phyloP scores from a whole-genome alignment of 108 stramenopile species.

The Cyclotella baltica region DNA sequence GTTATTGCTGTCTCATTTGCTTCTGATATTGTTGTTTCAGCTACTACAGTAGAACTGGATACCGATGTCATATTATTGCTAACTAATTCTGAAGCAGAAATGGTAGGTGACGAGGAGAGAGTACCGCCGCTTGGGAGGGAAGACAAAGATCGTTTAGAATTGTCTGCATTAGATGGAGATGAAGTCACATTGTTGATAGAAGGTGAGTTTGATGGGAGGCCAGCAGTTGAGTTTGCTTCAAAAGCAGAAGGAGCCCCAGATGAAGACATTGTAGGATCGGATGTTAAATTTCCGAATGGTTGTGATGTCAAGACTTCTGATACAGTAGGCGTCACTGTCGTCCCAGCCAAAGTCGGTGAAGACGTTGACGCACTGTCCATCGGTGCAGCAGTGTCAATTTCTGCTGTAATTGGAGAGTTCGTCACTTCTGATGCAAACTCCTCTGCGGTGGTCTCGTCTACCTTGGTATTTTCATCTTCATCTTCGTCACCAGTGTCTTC shows the following conservation, averaged over 20 bases:
- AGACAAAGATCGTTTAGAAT: too few species aligned
- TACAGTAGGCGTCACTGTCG: background rate
- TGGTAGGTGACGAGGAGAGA: background rate
- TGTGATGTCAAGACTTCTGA: too few species aligned
- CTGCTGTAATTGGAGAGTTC: background rate
- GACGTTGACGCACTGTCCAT: background rate
- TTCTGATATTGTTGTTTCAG: background rate
- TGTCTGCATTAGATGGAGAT: too few species aligned
- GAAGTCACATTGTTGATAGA: too few species aligned
- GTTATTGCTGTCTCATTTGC: background rate
- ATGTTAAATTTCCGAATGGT: too few species aligned
- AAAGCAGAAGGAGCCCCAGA: too few species aligned
- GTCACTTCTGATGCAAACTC: background rate
- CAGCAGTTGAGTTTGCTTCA: too few species aligned
- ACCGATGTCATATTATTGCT: slow-evolving; percentile 8
- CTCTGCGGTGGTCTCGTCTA: background rate
- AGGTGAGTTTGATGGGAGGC: too few species aligned
- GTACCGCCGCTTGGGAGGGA: background rate
- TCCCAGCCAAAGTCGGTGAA: background rate
- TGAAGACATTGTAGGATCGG: too few species aligned
- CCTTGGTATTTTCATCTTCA: background rate
- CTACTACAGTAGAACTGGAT: background rate
- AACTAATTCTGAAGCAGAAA: background rate
- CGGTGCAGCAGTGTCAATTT: too few species aligned
- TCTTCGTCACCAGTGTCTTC: background rate